These are phyloP conservation scores for Crassisporium funariophilum DNA, from an alignment of 768 basidiomycete species.

Conservation along the genomic window DNA sequence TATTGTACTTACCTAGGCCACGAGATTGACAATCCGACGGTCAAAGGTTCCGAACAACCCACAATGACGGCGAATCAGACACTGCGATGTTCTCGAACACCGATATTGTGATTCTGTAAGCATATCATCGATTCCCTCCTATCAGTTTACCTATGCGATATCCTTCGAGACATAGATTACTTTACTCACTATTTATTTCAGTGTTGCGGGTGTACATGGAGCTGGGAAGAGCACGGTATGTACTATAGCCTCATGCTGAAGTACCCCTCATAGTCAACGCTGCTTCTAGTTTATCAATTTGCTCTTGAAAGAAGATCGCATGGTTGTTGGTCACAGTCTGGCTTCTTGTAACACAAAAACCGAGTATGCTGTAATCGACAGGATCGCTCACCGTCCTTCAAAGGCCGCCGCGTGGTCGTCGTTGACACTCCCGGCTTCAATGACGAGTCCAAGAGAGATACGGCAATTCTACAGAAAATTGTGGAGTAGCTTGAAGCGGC, in stretches of 20 bases:
- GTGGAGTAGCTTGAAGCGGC: neutral
- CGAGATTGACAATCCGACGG: too few species aligned
- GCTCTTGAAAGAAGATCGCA: neutral
- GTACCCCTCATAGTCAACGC: neutral
- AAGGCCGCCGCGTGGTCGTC: neutral
- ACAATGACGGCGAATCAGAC: too few species aligned
- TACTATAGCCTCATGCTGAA: neutral
- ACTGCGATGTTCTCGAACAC: too few species aligned
- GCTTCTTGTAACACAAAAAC: neutral
- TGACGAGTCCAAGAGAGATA: neutral
- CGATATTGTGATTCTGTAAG: too few species aligned
- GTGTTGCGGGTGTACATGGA: neutral
- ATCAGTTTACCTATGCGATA: too few species aligned
- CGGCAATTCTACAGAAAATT: neutral
- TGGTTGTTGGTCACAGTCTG: neutral
- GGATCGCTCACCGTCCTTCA: neutral
- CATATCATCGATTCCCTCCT: too few species aligned
- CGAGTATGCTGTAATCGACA: neutral
- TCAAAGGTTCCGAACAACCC: too few species aligned
- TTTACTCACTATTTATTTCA: neutral
- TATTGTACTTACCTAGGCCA: too few species aligned
- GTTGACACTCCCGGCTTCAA: conserved; percentile 4
- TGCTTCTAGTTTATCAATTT: neutral
- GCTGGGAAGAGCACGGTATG: conserved; percentile 4
- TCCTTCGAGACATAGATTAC: too few species aligned